These are phyloP conservation scores for Solanum arcanum DNA, from an alignment of 257 asterid species.

Conservation along the genomic window DNA sequence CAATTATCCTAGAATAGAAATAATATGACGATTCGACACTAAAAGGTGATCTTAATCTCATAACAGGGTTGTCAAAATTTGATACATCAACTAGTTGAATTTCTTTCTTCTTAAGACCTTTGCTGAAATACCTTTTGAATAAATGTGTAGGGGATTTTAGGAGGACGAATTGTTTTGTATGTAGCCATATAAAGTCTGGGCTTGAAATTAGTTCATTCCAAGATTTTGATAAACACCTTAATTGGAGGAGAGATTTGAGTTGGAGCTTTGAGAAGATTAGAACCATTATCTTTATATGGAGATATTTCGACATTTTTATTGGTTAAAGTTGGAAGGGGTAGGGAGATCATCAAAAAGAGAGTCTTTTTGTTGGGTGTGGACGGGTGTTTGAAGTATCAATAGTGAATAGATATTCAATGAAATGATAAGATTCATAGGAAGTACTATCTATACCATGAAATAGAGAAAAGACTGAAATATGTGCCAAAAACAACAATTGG, in stretches of 20 bases:
- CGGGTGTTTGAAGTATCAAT: background rate
- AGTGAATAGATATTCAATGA: background rate
- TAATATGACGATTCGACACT: background rate
- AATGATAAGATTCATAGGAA: background rate
- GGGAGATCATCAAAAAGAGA: background rate
- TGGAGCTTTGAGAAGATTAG: background rate
- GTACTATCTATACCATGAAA: background rate
- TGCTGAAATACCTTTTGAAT: background rate
- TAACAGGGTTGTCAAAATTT: background rate
- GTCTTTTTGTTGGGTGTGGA: background rate
- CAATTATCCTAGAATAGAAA: conserved; percentile 9
- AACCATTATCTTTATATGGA: background rate
- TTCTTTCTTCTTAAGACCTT: background rate
- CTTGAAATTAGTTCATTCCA: background rate
- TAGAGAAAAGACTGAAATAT: background rate
- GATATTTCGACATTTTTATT: background rate
- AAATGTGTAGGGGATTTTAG: background rate
- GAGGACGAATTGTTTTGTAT: background rate
- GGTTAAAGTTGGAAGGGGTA: background rate
- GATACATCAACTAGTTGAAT: background rate
- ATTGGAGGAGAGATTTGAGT: background rate
- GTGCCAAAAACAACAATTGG: background rate
- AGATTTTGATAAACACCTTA: conserved; percentile 3
- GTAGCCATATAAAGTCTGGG: conserved; percentile 1
- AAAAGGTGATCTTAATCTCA: background rate